A percentile compares a stretch with the other conserved stretches of the same genome.
Evolutionary conservation across 2,329 filamentous ascomycete genomes (phyloP).

Genomic region (Alternaria atra): DNA sequence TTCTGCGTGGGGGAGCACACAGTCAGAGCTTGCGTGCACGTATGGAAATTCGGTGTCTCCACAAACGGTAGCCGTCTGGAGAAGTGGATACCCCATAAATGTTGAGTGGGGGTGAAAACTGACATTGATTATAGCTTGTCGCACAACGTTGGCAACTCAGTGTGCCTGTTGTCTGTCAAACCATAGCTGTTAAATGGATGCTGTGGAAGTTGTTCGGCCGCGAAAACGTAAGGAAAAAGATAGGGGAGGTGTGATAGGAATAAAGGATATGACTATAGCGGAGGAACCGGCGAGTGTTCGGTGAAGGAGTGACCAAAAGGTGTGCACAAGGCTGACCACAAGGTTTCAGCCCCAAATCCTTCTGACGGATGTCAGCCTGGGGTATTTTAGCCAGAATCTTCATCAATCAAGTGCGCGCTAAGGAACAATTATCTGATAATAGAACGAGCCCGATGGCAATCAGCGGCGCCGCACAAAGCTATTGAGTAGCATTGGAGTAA

Average conservation of each 20-base stretch:
- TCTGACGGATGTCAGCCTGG: not conserved
- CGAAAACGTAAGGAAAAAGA: not conserved
- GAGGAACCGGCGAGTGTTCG: not conserved
- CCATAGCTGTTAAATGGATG: not conserved
- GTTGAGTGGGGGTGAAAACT: not conserved
- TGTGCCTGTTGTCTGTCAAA: not conserved
- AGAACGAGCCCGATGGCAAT: not conserved
- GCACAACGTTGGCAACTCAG: not conserved
- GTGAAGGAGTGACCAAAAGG: not conserved
- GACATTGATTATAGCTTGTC: not conserved
- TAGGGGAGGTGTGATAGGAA: not conserved
- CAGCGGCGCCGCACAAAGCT: not conserved
- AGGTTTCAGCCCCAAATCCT: not conserved
- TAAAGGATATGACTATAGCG: not conserved
- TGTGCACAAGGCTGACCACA: slow-evolving; percentile 1
- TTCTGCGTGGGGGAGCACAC: not conserved
- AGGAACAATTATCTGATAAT: not conserved
- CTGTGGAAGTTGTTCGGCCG: not conserved
- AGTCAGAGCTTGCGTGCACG: not conserved
- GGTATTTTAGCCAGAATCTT: not conserved
- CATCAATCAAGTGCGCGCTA: not conserved
- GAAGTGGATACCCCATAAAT: slow-evolving; percentile 1
- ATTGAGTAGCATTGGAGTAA: not conserved
- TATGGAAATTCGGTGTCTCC: not conserved
- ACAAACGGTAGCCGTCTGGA: slow-evolving; percentile 6